Percentiles rank a stretch among this genome's conserved stretches.
Evolutionary conservation across 192 early-diverging fungal genomes (phyloP).

Genomic region (Helicostylum pulchrum): DNA sequence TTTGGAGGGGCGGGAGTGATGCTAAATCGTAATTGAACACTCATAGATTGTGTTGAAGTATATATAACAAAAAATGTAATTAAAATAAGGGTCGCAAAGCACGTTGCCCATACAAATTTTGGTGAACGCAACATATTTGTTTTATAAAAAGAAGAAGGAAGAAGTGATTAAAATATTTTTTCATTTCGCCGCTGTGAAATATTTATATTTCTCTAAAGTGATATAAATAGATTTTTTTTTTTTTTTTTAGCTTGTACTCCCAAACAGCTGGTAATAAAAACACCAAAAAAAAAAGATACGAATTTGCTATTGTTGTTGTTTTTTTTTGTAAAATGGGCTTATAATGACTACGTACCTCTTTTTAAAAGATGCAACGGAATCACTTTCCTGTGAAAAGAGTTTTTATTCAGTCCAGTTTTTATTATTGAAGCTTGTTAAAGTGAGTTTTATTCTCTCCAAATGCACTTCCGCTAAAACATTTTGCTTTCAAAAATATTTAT

Average conservation of each 20-base stretch:
- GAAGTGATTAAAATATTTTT: neutral
- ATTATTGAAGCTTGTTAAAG: too few relatives aligned
- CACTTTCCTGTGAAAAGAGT: too few relatives aligned
- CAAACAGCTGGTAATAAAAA: too few relatives aligned
- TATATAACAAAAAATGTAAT: slow-evolving; percentile 5
- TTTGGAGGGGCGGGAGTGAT: neutral
- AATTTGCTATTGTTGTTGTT: too few relatives aligned
- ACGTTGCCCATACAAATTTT: slow-evolving; percentile 16
- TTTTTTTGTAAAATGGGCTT: too few relatives aligned
- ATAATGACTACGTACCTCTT: too few relatives aligned
- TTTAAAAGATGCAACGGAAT: too few relatives aligned
- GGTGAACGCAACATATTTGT: slow-evolving; percentile 9
- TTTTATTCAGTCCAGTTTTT: too few relatives aligned
- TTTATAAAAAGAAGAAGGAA: neutral
- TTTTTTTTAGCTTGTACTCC: neutral
- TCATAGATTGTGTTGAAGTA: slow-evolving; percentile 11
- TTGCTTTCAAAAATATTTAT: too few relatives aligned
- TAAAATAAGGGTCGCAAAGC: slow-evolving; percentile 4
- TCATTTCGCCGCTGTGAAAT: neutral
- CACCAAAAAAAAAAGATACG: too few relatives aligned
- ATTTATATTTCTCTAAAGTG: neutral
- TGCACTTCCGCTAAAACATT: too few relatives aligned
- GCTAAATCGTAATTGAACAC: slow-evolving; percentile 3
- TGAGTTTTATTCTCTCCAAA: too few relatives aligned
- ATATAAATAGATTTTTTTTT: neutral